These are phyloP conservation scores for Blastomyces percursus DNA, from an alignment of 2,329 filamentous ascomycete genomes.

Conservation along the genomic window DNA sequence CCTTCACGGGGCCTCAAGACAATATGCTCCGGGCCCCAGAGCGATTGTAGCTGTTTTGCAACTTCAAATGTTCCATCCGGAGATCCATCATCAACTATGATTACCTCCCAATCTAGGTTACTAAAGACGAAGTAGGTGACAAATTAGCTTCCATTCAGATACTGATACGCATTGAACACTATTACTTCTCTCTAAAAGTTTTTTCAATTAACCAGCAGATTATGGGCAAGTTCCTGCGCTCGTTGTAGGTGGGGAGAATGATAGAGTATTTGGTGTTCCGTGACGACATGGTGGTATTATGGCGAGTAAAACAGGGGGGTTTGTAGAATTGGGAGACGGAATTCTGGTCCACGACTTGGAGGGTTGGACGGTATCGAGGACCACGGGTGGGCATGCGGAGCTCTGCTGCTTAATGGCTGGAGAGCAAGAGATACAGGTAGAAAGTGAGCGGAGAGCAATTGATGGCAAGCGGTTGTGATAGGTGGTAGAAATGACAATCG, in stretches of 20 bases:
- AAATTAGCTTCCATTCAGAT: conserved; percentile 1
- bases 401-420: conserved; percentile 9
- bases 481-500: not conserved
- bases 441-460: conserved; percentile 1
- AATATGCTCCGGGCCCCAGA: conserved; percentile 65
- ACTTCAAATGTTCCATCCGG: conserved; percentile 90
- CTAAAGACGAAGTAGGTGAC: conserved; percentile 35
- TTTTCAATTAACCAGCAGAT: conserved; percentile 88
- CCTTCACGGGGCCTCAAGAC: conserved; percentile 78
- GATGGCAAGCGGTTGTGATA: not conserved
- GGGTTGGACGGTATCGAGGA: conserved; percentile 16
- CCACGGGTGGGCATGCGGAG: conserved; percentile 18
- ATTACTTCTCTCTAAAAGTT: conserved; percentile 80
- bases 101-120: conserved; percentile 90
- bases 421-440: not conserved
- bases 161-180: conserved; percentile 6
- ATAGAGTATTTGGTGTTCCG: conserved; percentile 77
- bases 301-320: conserved; percentile 3
- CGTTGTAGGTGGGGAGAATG: conserved; percentile 96
- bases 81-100: conserved; percentile 96
- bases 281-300: conserved; percentile 10
- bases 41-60: conserved; percentile 78
- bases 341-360: conserved; percentile 15
- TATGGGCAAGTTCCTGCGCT: conserved; percentile 92
- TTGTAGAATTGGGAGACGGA: conserved; percentile 12